Base-by-base conservation (phyloP, 768 basidiomycete genomes). In the Lactarius indigo region DNA sequence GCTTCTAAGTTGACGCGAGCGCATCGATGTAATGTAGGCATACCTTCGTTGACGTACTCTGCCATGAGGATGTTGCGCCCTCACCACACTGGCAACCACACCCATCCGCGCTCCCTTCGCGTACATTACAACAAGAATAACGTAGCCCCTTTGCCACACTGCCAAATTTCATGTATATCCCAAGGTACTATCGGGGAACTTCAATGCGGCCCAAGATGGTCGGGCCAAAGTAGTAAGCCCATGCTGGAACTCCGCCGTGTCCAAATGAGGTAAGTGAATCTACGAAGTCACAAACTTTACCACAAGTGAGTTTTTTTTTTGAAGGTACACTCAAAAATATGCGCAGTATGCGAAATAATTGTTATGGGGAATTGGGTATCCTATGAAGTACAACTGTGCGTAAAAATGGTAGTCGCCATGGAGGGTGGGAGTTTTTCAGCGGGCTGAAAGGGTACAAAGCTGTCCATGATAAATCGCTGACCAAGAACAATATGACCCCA, bases 31-130 rank as follows among this genome's bases (percentile, higher is more conserved):
- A 55, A 31, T 56, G 26, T 5, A n/a, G 52, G 59, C 42, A 56
- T 17, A 31, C 58, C 20, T 59, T 59, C 33, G 41, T 64, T 68
- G 66, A 68, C 66, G 66, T 68, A 64, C 58, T 44, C 57, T 39
- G 35, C 66, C 62, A 68, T 64, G 62, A 63, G 62, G 54, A 47
- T 47, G 58, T 50, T 59, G 57, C 66, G 63, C 63, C 62, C 58
- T 42, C 17, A 30, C 50, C 41, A 42, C 30, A 54, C 33, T 39
- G 33, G 58, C 41, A 59, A 64, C 57, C 57, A 59, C 35, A 59
- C 31, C 6, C 12, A 42, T 8, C 13, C 52, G 31, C 39, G 44
- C 33, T 20, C 10, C 23, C 57, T 28, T 28, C 58, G 54, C 54
- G 17, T 63, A 63, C 33, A 10, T 23, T 18, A 54, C 20, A 30